Percentiles rank a stretch among this genome's conserved stretches.
Conservation (phyloP, 345 rosid genomes). For the Eucalyptus polybractea region DNA sequence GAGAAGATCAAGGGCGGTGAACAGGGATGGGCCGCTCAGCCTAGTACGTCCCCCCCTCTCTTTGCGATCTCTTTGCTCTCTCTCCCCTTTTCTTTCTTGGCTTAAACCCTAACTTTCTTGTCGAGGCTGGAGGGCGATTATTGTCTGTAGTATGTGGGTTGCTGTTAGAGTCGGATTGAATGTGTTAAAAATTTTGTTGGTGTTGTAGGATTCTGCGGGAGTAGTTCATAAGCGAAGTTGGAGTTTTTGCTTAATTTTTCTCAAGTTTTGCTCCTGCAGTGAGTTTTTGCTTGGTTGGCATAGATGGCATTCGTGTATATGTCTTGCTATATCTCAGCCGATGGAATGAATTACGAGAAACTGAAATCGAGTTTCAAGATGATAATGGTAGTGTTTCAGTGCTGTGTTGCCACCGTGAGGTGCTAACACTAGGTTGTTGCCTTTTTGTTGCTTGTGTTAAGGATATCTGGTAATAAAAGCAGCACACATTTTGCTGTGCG, state of each 20-base stretch:
- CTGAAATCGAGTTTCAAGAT: not conserved
- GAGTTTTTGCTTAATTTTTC: not conserved
- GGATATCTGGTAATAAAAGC: not conserved
- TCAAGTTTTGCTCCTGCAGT: not conserved
- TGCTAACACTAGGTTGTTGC: not conserved
- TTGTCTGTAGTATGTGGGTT: not conserved
- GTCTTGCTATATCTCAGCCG: not conserved
- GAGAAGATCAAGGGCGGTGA: constrained; percentile 98
- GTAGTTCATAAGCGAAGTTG: not conserved
- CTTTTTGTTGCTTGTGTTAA: not conserved
- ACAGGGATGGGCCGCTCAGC: constrained; percentile 99
- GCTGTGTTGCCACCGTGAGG: not conserved
- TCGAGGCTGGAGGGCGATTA: not conserved
- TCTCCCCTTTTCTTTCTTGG: not conserved
- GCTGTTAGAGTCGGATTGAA: not conserved
- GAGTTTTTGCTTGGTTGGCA: not conserved
- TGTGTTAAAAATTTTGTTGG: not conserved
- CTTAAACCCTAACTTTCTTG: not conserved
- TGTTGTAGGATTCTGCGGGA: not conserved
- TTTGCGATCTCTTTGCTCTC: not conserved
- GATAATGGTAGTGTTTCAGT: not conserved
- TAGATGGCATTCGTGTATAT: not conserved
- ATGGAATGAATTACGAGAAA: not conserved
- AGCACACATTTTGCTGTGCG: not conserved
- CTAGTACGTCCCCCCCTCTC: constrained; percentile 41